Conservation (phyloP, 305 asterid species). For the Stenogyne calaminthoides region DNA sequence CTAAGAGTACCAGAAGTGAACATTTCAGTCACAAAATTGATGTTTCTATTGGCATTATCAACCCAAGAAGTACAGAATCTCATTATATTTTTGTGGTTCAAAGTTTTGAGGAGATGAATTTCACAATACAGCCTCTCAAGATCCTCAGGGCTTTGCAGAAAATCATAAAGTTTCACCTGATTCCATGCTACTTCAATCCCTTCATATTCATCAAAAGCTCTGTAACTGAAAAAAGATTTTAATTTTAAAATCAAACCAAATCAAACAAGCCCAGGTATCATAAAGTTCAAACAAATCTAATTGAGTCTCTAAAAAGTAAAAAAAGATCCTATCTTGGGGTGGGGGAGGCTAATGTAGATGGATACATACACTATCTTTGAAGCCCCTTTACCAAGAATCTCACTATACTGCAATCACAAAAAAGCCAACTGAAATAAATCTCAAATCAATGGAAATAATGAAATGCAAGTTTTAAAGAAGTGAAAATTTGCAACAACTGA, state of each 20-base stretch:
- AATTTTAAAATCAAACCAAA: not conserved
- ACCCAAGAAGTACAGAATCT: conserved; percentile 86
- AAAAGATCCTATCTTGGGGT: not conserved
- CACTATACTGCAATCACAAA: conserved; percentile 60
- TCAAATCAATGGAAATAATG: conserved; percentile 1
- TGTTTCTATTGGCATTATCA: conserved; percentile 72
- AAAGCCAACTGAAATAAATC: not conserved
- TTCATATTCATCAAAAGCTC: conserved; percentile 87
- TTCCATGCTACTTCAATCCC: conserved; percentile 95
- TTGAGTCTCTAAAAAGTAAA: not conserved
- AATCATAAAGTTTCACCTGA: conserved; percentile 79
- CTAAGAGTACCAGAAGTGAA: conserved; percentile 87
- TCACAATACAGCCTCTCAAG: conserved; percentile 84
- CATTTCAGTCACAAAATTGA: conserved; percentile 87
- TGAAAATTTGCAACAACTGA: not conserved
- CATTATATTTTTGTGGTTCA: conserved; percentile 75
- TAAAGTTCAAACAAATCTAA: not conserved
- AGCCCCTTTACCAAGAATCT: conserved; percentile 88
- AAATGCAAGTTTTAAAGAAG: conserved; percentile 25
- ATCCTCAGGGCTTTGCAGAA: conserved; percentile 77
- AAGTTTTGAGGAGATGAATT: conserved; percentile 76
- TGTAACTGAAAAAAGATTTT: conserved; percentile 48
- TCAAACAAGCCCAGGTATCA: conserved; percentile 23
- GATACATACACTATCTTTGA: conserved; percentile 79
- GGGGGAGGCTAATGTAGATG: not conserved